Evolutionary conservation across 257 asterid species (phyloP), one percentile per base, ranked within the genome.

Genomic region (Ehretia macrophylla): DNA sequence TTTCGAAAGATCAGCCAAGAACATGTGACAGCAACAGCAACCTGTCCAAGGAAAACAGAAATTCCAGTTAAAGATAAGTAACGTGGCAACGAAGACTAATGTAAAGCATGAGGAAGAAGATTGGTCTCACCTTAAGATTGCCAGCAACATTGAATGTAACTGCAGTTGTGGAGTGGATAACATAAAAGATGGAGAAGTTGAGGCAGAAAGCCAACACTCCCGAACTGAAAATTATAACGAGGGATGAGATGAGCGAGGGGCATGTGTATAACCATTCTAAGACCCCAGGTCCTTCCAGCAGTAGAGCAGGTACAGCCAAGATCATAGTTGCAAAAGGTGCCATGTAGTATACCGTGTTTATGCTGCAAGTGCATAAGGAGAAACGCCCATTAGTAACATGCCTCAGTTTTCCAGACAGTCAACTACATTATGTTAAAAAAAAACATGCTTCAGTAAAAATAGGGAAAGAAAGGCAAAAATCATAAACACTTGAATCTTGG

Each of bases 91-190:
- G 23, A 62, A 20, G 1, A 18, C 19, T 3, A 17, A 19, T 32
- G 11, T 10, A 14, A 14, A 45, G 8, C 12, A 42, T 42, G 8
- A 42, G 14, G 8, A 2, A 42, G 16, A 42, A 42, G 11, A 42
- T 14, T 42, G 14, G 35, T 19, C 51, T 66, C 51, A 87, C 96
- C 95, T 87, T 85, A 22, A 87, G 91, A 68, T 87, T 87, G 66
- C 96, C 96, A 1, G 95, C 96, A 57, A 88, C 96, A 59, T 88
- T 88, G 82, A 88, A 88, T 66, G 92, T 88, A 38, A 88, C 95
- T 10, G 96, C 96, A 44, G 91, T 85, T 9, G 96, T 87, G 58
- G 96, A 87, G 77, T 83, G 96, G 57, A 87, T 87, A 60, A 87
- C 95, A 21, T 87, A 87, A 52, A 84, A 87, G 74, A 87, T 84